Base-by-base conservation (phyloP, 768 basidiomycete genomes). In the Tricholoma matsutake region DNA sequence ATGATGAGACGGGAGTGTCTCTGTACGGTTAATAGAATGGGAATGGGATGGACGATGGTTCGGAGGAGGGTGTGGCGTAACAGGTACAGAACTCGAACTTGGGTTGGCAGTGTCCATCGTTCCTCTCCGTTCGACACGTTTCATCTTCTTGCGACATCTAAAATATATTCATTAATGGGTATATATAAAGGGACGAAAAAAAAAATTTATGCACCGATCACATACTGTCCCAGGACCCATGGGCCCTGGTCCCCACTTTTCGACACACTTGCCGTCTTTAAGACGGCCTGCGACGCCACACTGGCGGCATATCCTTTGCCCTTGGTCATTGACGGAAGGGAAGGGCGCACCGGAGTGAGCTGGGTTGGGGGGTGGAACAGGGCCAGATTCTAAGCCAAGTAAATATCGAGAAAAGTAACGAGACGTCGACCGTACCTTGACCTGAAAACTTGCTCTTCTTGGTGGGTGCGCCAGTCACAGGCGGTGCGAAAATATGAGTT, bases 231-330 rank as follows among this genome's bases (percentile, higher is more conserved):
- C 91, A 54, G 91, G 91, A 0, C 91, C 91, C 73, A 87, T 83
- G 51, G 91, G 91, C 3, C 91, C 91, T 20, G 91, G 90, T 1
- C 91, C 91, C 91, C 91, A 92, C 72, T 92, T 92, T 68, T 92
- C 91, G 54, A 92, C 90, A 69, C 91, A 92, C 65, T 91, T 91
- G 10, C 87, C 88, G 22, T 92, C 90, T 75, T 91, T 91, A 75
- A 92, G 92, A 1, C 90, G 77, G 0, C 91, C 91, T 0, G 84
- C 77, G 49, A 86, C 74, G 0, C 88, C 88, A 66, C 91, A 92
- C 67, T 89, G 88, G 5, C 89, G 77, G 70, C 91, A 92, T 54
- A 89, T 90, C 18, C 90, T 78, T 68, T 91, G 89, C 0, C 91
- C 91, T 54, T 81, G 77, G 1, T 79, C 76, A 67, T 89, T 89